phyloP scores from a whole-genome alignment of 2,329 filamentous ascomycete genomes.

The Daldinia sp. region DNA sequence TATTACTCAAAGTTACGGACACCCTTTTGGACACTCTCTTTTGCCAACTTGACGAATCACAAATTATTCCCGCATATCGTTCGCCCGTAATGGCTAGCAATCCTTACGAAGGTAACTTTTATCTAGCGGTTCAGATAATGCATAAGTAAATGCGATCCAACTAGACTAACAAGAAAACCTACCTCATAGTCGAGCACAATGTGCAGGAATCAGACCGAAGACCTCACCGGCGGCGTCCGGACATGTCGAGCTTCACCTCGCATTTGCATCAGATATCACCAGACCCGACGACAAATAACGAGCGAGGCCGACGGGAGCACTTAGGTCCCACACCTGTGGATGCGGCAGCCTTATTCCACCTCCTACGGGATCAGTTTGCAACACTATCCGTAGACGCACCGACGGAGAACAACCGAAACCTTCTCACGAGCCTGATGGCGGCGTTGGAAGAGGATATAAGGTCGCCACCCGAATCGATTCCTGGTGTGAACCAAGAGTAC shows the following conservation, averaged over 20 bases:
- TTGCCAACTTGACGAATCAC: not conserved
- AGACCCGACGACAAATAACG: constrained; percentile 35
- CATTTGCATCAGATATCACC: constrained; percentile 62
- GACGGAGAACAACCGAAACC: constrained; percentile 55
- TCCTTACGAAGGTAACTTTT: constrained; percentile 46
- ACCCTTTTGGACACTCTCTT: constrained; percentile 3
- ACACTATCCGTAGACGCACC: constrained; percentile 60
- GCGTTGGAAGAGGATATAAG: constrained; percentile 60
- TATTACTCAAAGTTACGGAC: not conserved
- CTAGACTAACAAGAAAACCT: not conserved
- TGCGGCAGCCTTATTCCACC: constrained; percentile 63
- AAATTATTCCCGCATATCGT: not conserved
- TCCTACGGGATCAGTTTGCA: constrained; percentile 67
- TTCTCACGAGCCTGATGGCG: constrained; percentile 60
- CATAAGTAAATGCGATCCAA: not conserved
- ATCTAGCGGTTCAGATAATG: not conserved
- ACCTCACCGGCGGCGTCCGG: constrained; percentile 59
- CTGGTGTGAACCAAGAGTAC: constrained; percentile 66
- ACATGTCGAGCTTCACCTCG: constrained; percentile 70
- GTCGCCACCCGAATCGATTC: constrained; percentile 59
- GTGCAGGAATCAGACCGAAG: constrained; percentile 57
- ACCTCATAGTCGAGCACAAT: constrained; percentile 70
- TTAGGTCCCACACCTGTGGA: constrained; percentile 68
- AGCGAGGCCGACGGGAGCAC: constrained; percentile 56
- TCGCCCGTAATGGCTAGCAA: constrained; percentile 45